These are phyloP conservation scores for Pseudogymnoascus sp. DNA, from an alignment of 2,329 filamentous ascomycete species.

Conservation along the genomic window DNA sequence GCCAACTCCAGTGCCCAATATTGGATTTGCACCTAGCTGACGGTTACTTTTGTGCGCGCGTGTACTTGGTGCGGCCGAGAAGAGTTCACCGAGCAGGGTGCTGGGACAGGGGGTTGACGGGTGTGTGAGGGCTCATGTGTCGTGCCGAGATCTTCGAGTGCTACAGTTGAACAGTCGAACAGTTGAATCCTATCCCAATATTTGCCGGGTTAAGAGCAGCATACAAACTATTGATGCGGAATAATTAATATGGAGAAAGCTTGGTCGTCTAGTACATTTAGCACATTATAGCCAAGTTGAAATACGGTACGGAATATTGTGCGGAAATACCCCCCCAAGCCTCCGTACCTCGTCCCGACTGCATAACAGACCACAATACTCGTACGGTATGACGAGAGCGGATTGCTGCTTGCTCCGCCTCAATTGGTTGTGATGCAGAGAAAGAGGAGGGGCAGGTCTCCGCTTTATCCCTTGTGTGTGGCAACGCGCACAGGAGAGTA, in stretches of 20 bases:
- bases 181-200: neutral
- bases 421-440: neutral
- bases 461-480: conserved; percentile 1
- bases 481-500: neutral
- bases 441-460: neutral
- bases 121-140: conserved; percentile 2
- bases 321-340: neutral
- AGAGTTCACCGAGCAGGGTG: neutral
- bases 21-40: neutral
- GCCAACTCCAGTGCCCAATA: neutral
- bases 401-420: neutral
- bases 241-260: neutral
- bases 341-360: neutral
- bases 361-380: too few relatives aligned
- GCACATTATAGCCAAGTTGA: neutral
- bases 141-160: neutral
- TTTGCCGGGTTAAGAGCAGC: neutral
- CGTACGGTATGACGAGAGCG: conserved; percentile 1
- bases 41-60: neutral
- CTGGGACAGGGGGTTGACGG: neutral
- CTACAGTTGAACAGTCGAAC: neutral
- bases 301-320: neutral
- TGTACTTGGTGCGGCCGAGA: neutral
- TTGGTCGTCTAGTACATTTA: neutral
- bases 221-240: neutral